phyloP scores from a whole-genome alignment of 495 filamentous ascomycete genomes.

The Chaetomidium leptoderma region DNA sequence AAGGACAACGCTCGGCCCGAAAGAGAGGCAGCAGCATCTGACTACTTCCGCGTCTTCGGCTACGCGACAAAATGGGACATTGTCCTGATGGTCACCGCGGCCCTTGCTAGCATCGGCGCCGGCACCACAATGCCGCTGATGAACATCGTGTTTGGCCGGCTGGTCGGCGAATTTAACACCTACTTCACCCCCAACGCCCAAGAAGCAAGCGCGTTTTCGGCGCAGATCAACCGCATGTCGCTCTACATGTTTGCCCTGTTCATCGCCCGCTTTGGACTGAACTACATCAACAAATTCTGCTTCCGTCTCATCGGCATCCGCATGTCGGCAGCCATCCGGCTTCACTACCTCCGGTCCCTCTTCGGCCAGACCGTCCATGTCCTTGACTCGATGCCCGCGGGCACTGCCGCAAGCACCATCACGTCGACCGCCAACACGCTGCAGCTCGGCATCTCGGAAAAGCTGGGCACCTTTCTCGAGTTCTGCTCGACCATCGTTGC shows the following conservation, averaged over 20 bases:
- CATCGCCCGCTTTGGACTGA: slow-evolving; percentile 42
- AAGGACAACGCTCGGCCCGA: slow-evolving; percentile 36
- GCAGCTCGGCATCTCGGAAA: slow-evolving; percentile 59
- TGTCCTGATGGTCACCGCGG: slow-evolving; percentile 35
- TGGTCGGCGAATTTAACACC: slow-evolving; percentile 31
- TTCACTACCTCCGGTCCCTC: slow-evolving; percentile 49
- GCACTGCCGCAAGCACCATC: slow-evolving; percentile 54
- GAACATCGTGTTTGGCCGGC: slow-evolving; percentile 37
- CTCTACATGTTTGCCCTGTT: slow-evolving; percentile 40
- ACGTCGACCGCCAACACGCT: slow-evolving; percentile 56
- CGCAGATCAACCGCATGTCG: slow-evolving; percentile 24
- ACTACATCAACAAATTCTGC: slow-evolving; percentile 48
- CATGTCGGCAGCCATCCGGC: slow-evolving; percentile 49
- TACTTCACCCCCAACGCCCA: slow-evolving; percentile 14
- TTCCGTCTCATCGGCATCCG: slow-evolving; percentile 49
- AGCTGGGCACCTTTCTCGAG: slow-evolving; percentile 55
- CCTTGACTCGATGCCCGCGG: slow-evolving; percentile 54
- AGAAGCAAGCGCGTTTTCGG: slow-evolving; percentile 16
- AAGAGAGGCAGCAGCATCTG: slow-evolving; percentile 39
- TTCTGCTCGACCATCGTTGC: slow-evolving; percentile 54
- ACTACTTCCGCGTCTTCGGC: slow-evolving; percentile 43
- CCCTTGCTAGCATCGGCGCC: slow-evolving; percentile 31
- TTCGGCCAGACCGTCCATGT: slow-evolving; percentile 54
- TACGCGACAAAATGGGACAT: slow-evolving; percentile 45
- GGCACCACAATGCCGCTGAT: slow-evolving; percentile 37